Base-by-base conservation (phyloP, 202 grass and related monocot species). In the Brachypodium distachyon region DNA sequence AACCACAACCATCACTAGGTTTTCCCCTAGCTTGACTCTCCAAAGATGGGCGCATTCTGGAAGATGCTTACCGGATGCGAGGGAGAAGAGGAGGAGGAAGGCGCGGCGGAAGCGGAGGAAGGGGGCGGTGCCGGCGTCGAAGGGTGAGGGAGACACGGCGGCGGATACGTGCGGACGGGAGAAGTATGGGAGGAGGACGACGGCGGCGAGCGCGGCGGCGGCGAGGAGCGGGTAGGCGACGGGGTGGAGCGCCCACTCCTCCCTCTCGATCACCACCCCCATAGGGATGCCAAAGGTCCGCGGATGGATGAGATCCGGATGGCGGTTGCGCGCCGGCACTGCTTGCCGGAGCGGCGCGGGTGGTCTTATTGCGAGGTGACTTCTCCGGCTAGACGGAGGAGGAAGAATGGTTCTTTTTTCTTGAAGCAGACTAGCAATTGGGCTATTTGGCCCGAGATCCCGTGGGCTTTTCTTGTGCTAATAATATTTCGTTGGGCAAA, bases 181-280 rank as follows among this genome's bases (percentile, higher is more conserved):
- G 78, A 89, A 90, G 89, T 65, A 87, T 19, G 89, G 91, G 13
- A 79, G 86, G 70, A 95, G 76, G 74, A 85, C 73, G 77, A 90
- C 28, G 21, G 91, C 85, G 41, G 80, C 59, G 75, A 85, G 81
- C 50, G 82, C 88, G 32, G 89, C 70, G 4, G 64, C 70, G 70
- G 85, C 83, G 77, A 98, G 89, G 65, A 95, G 51, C 46, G 87
- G 73, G 83, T 86, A 90, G 29, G 89, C 77, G 57, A 85, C 12
- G 6, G 91, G 81, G 6, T 57, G 72, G 41, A 90, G 89, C 61
- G 46, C 74, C 96, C 96, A 99, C 82, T 82, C 84, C 56, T 93
- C 91, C 48, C 77, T 83, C 87, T 99, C 96, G 42, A 99, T 79
- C 77, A 90, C 84, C 54, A 93, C 78, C 41, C 87, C 91, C 96